Percentiles rank a stretch among this genome's conserved stretches.
phyloP scores from a whole-genome alignment of 768 basidiomycete genomes.

The Hericium rajendrae region DNA sequence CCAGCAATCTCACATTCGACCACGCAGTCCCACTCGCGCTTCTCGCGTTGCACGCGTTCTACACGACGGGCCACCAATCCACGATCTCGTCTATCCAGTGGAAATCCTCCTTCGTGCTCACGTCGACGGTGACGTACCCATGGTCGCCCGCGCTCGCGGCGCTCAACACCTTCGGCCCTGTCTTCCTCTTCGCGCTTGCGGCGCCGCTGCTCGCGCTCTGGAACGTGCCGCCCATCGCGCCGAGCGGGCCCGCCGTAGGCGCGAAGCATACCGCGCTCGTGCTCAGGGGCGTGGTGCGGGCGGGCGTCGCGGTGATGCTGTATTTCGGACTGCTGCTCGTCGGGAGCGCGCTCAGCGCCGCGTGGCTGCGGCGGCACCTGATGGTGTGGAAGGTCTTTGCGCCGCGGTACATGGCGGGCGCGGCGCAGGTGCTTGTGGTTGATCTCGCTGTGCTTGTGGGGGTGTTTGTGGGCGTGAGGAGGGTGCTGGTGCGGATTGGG shows the following conservation, averaged over 20 bases:
- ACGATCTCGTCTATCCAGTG: slow-evolving; percentile 87
- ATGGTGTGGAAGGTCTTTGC: slow-evolving; percentile 99
- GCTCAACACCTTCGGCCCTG: slow-evolving; percentile 69
- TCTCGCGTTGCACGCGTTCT: slow-evolving; percentile 69
- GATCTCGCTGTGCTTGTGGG: slow-evolving; percentile 63
- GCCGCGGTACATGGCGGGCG: slow-evolving; percentile 83
- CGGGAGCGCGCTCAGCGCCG: slow-evolving; percentile 62
- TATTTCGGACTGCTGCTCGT: slow-evolving; percentile 61
- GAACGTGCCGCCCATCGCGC: slow-evolving; percentile 63
- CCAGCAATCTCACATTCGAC: slow-evolving; percentile 31
- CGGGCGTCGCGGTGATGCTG: slow-evolving; percentile 53
- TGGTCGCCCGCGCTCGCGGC: slow-evolving; percentile 65
- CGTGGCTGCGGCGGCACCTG: slow-evolving; percentile 71
- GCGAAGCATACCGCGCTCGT: slow-evolving; percentile 3
- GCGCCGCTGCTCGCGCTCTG: slow-evolving; percentile 70
- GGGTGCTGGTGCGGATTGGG: slow-evolving; percentile 24
- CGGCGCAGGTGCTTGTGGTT: slow-evolving; percentile 51
- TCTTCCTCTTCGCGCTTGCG: slow-evolving; percentile 56
- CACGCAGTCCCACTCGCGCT: slow-evolving; percentile 70
- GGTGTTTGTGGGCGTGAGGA: slow-evolving; percentile 45
- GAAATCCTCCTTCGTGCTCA: slow-evolving; percentile 87
- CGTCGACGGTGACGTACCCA: slow-evolving; percentile 57
- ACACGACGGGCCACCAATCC: slow-evolving; percentile 87
- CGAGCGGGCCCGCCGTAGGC: slow-evolving; percentile 16
- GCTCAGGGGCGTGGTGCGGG: slow-evolving; percentile 33